Percentiles rank a stretch among this genome's conserved stretches.
phyloP scores from a whole-genome alignment of 2,329 filamentous ascomycete species.

The Fusarium abutilonis region DNA sequence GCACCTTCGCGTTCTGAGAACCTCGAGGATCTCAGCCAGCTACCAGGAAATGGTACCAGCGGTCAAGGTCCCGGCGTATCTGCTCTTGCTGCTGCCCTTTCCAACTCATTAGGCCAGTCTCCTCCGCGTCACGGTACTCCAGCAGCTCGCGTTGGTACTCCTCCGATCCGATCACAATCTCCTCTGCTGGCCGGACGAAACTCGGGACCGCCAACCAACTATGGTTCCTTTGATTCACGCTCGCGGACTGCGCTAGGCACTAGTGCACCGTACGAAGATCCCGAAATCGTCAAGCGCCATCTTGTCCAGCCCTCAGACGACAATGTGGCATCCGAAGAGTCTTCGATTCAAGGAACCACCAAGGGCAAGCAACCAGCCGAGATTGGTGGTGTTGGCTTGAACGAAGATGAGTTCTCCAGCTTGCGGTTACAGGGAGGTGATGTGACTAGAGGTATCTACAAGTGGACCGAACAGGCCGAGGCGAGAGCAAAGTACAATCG shows the following conservation, averaged over 20 bases:
- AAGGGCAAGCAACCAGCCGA: slow-evolving; percentile 66
- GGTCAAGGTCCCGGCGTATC: slow-evolving; percentile 83
- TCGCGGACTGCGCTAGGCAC: slow-evolving; percentile 60
- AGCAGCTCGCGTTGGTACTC: slow-evolving; percentile 65
- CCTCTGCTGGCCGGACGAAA: slow-evolving; percentile 52
- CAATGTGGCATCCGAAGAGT: slow-evolving; percentile 58
- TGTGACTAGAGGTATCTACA: slow-evolving; percentile 93
- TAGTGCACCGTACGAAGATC: slow-evolving; percentile 79
- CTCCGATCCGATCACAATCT: slow-evolving; percentile 55
- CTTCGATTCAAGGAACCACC: slow-evolving; percentile 53
- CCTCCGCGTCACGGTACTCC: slow-evolving; percentile 77
- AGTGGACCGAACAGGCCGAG: slow-evolving; percentile 92
- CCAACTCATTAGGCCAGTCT: slow-evolving; percentile 74
- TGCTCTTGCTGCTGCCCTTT: slow-evolving; percentile 87
- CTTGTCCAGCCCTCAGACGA: slow-evolving; percentile 74
- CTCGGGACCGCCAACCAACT: slow-evolving; percentile 72
- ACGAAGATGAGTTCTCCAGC: slow-evolving; percentile 90
- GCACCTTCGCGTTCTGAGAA: slow-evolving; percentile 33
- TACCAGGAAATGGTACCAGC: slow-evolving; percentile 72
- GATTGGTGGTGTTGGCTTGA: slow-evolving; percentile 51
- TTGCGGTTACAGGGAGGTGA: slow-evolving; percentile 92
- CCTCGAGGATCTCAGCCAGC: slow-evolving; percentile 64
- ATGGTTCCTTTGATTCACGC: slow-evolving; percentile 85
- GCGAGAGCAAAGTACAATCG: slow-evolving; percentile 73
- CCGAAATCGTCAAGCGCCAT: slow-evolving; percentile 90